Conservation (phyloP, 2,329 filamentous ascomycete genomes). For the Colletotrichum plurivorum region DNA sequence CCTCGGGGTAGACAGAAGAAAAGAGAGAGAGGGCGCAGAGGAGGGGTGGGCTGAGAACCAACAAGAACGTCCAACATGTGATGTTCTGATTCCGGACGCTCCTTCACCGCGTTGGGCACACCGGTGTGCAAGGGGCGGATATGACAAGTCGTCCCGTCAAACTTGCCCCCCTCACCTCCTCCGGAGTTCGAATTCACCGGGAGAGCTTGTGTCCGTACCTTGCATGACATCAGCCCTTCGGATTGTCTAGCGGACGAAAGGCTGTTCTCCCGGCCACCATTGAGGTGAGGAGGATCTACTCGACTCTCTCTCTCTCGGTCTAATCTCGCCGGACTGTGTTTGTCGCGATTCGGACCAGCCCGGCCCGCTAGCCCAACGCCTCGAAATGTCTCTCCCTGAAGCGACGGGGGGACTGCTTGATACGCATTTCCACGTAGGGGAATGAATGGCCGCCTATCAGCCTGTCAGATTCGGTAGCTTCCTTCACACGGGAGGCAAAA, state of each 20-base stretch:
- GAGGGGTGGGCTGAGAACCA: no score
- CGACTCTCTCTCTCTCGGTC: background rate
- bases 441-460: no score
- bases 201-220: background rate
- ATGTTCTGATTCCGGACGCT: background rate
- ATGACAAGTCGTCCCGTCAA: background rate
- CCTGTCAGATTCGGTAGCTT: background rate
- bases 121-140: conserved; percentile 37
- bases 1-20: no score
- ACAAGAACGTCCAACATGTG: background rate
- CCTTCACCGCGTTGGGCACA: background rate
- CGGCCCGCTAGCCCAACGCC: background rate
- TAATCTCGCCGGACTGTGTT: background rate
- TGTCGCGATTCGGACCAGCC: background rate
- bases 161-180: background rate
- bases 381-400: conserved; percentile 14
- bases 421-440: no score
- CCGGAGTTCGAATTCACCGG: background rate
- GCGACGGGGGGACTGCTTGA: background rate
- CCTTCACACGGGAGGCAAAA: background rate
- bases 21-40: no score
- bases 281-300: no score
- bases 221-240: background rate
- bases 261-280: no score
- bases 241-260: no score